These are phyloP conservation scores for Pseudozyma sp. DNA, from an alignment of 1,284 basidiomycete genomes.

Conservation along the genomic window DNA sequence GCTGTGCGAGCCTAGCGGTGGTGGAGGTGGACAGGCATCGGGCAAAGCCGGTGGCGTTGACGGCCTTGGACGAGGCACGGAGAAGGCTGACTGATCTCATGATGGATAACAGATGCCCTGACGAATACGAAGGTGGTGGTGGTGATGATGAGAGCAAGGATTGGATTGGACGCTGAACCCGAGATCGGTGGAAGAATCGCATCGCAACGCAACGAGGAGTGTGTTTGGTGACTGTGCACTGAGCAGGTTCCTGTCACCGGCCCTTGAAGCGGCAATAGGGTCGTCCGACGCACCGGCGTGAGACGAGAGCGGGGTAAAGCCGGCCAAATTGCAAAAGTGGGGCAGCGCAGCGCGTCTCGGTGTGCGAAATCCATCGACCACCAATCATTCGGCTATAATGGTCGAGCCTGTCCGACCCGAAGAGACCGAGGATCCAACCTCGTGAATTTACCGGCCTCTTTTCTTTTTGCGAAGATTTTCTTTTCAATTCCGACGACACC, in stretches of 20 bases:
- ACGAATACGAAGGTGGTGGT: slow-evolving; percentile 1
- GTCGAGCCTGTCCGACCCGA: not conserved
- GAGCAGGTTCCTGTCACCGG: too few species aligned
- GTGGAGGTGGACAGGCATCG: slow-evolving; percentile 44
- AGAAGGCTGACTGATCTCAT: slow-evolving; percentile 31
- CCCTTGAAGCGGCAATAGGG: not conserved
- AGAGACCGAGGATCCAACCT: too few species aligned
- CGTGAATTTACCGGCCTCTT: too few species aligned
- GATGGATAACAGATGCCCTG: slow-evolving; percentile 1
- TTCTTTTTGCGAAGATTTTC: too few species aligned
- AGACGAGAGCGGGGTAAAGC: slow-evolving; percentile 4
- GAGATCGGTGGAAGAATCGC: not conserved
- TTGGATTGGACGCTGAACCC: not conserved
- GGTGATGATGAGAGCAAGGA: not conserved
- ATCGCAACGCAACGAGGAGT: not conserved
- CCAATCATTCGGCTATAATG: slow-evolving; percentile 27
- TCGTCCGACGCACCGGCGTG: not conserved
- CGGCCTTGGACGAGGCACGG: slow-evolving; percentile 33
- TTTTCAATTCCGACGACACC: too few species aligned
- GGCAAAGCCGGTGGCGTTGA: slow-evolving; percentile 10
- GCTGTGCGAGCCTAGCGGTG: slow-evolving; percentile 27
- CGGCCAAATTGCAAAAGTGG: not conserved
- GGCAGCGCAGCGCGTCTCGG: not conserved
- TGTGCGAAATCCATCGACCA: not conserved
- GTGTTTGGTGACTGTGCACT: not conserved